A percentile compares a stretch with the other conserved stretches of the same genome.
phyloP scores from a whole-genome alignment of 331 rosid genomes.

The Prunus yedoensis region DNA sequence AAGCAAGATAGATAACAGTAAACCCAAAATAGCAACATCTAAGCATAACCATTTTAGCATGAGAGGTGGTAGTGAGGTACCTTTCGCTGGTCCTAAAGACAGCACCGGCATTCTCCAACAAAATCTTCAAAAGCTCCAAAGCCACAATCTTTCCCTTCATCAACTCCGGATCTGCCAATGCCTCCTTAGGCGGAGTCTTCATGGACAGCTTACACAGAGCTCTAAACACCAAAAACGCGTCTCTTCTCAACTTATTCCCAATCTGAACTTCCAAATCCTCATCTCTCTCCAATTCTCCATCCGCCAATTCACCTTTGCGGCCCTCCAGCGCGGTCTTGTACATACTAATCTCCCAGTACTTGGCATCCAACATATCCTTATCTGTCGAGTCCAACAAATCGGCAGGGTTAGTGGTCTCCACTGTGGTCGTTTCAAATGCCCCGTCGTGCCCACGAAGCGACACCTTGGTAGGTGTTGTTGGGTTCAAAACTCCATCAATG shows the following conservation, averaged over 20 bases:
- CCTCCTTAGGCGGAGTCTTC: conserved; percentile 97
- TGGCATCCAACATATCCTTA: conserved; percentile 98
- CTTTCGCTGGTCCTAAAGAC: conserved; percentile 97
- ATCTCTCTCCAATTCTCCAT: conserved; percentile 87
- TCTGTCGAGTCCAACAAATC: conserved; percentile 97
- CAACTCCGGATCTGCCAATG: conserved; percentile 73
- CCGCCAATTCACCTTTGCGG: conserved; percentile 87
- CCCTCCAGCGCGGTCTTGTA: conserved; percentile 97
- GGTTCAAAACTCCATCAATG: conserved; percentile 91
- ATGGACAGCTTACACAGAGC: conserved; percentile 96
- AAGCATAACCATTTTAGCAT: not conserved
- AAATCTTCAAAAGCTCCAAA: conserved; percentile 85
- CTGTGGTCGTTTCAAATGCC: conserved; percentile 90
- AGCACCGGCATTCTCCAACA: conserved; percentile 98
- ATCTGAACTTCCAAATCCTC: conserved; percentile 99
- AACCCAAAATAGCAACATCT: not conserved
- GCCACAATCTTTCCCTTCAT: conserved; percentile 99
- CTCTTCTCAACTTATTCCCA: conserved; percentile 93
- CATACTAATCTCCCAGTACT: conserved; percentile 99
- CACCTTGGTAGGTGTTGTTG: conserved; percentile 57
- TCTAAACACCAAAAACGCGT: conserved; percentile 91
- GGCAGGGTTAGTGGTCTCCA: conserved; percentile 92
- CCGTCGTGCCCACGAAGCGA: conserved; percentile 82
- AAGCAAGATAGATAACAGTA: not conserved
- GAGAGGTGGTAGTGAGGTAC: conserved; percentile 34